These are phyloP conservation scores for Calonectria ilicicola DNA, from an alignment of 2,329 filamentous ascomycete species.

Conservation along the genomic window DNA sequence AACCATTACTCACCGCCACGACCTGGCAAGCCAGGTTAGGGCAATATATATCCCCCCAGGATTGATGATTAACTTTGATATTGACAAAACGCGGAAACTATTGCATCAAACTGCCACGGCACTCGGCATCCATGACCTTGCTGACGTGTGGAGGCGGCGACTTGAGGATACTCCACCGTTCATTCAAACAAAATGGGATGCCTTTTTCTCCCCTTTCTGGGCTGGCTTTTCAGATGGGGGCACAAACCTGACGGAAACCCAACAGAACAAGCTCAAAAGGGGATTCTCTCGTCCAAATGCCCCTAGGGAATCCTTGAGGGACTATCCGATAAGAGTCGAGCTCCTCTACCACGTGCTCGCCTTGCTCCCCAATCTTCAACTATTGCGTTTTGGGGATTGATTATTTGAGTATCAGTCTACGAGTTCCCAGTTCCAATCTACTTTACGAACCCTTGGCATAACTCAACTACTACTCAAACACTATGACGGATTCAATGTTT, in stretches of 20 bases:
- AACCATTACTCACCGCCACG: background rate
- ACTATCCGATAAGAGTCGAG: too few species aligned
- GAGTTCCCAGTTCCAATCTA: background rate
- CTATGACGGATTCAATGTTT: background rate
- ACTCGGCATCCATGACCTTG: background rate
- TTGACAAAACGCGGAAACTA: background rate
- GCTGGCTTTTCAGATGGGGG: background rate
- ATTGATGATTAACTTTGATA: background rate
- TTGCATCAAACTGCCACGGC: background rate
- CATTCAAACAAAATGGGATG: background rate
- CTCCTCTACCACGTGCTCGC: background rate
- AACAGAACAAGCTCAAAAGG: background rate
- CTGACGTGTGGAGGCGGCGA: background rate
- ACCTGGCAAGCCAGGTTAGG: background rate
- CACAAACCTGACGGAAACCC: background rate
- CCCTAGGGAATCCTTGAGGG: too few species aligned
- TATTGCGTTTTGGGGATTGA: too few species aligned
- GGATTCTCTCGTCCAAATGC: too few species aligned
- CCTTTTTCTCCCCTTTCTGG: background rate
- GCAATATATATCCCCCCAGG: background rate
- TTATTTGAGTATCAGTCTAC: background rate
- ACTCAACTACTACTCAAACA: background rate
- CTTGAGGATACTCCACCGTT: background rate
- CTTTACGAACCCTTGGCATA: background rate
- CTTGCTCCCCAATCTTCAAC: too few species aligned